These are phyloP conservation scores for Pythium grandisporangium DNA, from an alignment of 352 stramenopile species.

Conservation along the genomic window DNA sequence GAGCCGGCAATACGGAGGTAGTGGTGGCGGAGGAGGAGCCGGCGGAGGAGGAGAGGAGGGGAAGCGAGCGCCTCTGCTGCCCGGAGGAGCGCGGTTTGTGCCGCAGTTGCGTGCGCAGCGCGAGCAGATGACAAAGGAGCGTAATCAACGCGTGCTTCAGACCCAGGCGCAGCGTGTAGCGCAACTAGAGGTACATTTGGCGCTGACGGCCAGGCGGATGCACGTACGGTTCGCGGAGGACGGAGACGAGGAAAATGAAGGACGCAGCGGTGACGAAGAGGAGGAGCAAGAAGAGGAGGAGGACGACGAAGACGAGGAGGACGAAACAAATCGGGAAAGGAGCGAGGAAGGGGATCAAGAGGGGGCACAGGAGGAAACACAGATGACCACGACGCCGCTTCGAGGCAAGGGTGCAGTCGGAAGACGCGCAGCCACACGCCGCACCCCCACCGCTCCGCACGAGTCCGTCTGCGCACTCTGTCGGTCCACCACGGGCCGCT, in stretches of 20 bases:
- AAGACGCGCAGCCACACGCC: background rate
- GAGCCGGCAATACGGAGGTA: constrained; percentile 27
- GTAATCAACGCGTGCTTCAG: constrained; percentile 27
- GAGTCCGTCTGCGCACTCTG: constrained; percentile 31
- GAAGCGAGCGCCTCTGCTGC: constrained; percentile 27
- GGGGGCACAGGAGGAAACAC: background rate
- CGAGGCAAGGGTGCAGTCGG: background rate
- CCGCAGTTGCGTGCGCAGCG: constrained; percentile 41
- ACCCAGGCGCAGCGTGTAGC: constrained; percentile 30
- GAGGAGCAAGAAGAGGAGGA: background rate
- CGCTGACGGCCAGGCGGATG: constrained; percentile 30
- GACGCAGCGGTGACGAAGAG: too few species aligned
- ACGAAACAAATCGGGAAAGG: too few species aligned
- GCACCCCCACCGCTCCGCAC: too few species aligned
- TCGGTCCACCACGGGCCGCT: constrained; percentile 43
- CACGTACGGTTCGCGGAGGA: constrained; percentile 8
- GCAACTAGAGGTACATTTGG: constrained; percentile 31
- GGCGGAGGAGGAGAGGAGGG: too few species aligned
- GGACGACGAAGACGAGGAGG: background rate
- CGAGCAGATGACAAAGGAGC: constrained; percentile 28
- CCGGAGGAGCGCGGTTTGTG: constrained; percentile 40
- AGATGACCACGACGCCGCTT: too few species aligned
- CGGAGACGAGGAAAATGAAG: too few species aligned
- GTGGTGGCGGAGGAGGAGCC: too few species aligned
- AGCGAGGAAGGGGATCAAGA: too few species aligned